A percentile compares a stretch with the other conserved stretches of the same genome.
phyloP scores from a whole-genome alignment of 108 stramenopile genomes.

The Cyclostephanos tholiformis region DNA sequence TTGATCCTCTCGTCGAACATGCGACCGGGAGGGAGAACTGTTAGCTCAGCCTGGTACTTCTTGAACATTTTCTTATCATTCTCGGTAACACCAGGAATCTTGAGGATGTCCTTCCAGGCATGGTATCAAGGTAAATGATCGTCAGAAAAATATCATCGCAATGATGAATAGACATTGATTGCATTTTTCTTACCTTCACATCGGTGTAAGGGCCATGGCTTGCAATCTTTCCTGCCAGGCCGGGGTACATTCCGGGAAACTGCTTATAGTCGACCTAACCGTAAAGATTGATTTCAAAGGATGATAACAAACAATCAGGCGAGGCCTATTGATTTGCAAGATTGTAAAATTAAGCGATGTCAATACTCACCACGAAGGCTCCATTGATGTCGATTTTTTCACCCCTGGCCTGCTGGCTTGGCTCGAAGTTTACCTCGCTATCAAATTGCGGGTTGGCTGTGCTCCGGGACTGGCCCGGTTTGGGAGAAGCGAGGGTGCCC shows the following conservation, averaged over 20 bases:
- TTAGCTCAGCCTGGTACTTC: slow-evolving; percentile 67
- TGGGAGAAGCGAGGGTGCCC: slow-evolving; percentile 27
- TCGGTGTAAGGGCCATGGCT: slow-evolving; percentile 63
- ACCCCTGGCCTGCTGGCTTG: slow-evolving; percentile 58
- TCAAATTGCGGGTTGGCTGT: slow-evolving; percentile 41
- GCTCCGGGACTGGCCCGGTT: slow-evolving; percentile 17
- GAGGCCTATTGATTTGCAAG: not conserved
- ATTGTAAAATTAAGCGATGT: not conserved
- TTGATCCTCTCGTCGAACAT: slow-evolving; percentile 74
- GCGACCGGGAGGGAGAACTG: slow-evolving; percentile 64
- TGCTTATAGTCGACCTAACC: slow-evolving; percentile 65
- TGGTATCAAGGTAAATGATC: too few relatives aligned
- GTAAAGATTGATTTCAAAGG: not conserved
- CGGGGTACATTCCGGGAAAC: slow-evolving; percentile 67
- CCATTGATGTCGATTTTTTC: slow-evolving; percentile 70
- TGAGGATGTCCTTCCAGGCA: slow-evolving; percentile 57
- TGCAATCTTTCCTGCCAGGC: slow-evolving; percentile 71
- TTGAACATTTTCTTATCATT: slow-evolving; percentile 69
- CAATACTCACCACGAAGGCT: slow-evolving; percentile 63
- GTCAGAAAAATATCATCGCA: not conserved
- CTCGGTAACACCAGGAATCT: slow-evolving; percentile 57
- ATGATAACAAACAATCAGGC: not conserved
- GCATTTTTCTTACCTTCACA: slow-evolving; percentile 21
- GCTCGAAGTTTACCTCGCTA: slow-evolving; percentile 41
- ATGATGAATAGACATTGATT: not conserved